phyloP scores from a whole-genome alignment of 768 basidiomycete genomes.

The Kwoniella sp. region DNA sequence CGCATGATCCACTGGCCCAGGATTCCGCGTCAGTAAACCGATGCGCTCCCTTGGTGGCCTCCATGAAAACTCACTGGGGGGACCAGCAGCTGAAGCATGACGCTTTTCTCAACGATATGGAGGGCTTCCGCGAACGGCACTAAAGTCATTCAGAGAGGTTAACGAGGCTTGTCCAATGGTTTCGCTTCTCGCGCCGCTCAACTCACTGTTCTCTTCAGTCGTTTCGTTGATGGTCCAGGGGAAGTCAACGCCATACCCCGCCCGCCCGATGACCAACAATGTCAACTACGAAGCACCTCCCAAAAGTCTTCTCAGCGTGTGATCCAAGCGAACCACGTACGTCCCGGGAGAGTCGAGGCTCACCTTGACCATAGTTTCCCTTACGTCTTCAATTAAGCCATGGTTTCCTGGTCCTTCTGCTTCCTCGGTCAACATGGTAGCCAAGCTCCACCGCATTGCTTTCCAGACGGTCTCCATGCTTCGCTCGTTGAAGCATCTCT shows the following conservation, averaged over 20 bases:
- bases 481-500: conserved; percentile 30
- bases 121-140: conserved; percentile 38
- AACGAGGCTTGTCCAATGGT: too few relatives aligned
- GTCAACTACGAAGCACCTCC: conserved; percentile 16
- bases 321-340: too few relatives aligned
- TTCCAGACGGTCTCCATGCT: conserved; percentile 30
- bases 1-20: conserved; percentile 19
- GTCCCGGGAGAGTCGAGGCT: too few relatives aligned
- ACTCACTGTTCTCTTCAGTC: conserved; percentile 21
- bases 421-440: conserved; percentile 23
- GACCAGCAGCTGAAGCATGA: conserved; percentile 24
- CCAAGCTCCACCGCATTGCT: conserved; percentile 12
- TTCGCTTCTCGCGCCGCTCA: too few relatives aligned
- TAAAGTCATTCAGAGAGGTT: too few relatives aligned
- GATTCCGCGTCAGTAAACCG: background rate
- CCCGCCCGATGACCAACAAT: conserved; percentile 31
- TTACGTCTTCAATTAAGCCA: conserved; percentile 19
- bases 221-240: conserved; percentile 29
- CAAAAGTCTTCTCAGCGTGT: too few relatives aligned
- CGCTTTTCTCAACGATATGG: conserved; percentile 21
- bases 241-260: conserved; percentile 23
- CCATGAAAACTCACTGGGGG: conserved; percentile 17
- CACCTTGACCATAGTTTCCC: conserved; percentile 23
- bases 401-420: conserved; percentile 14
- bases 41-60: too few relatives aligned